These are phyloP conservation scores for Penicillium paradoxum DNA, from an alignment of 495 filamentous ascomycete species.

Conservation along the genomic window DNA sequence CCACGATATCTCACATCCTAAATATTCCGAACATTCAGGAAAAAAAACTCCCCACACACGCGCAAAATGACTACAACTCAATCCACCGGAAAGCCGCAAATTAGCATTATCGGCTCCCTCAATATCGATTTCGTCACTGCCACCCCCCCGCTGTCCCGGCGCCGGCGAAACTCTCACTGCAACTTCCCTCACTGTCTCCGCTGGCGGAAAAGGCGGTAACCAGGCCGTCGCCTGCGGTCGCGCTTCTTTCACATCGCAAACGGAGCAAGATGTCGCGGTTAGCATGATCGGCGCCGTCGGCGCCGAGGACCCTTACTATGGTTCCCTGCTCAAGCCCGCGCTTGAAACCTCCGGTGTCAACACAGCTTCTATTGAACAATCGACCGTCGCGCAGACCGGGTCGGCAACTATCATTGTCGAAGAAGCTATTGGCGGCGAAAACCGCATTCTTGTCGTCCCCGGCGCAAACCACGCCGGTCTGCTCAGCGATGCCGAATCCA, in stretches of 20 bases:
- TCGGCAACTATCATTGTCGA: constrained; percentile 28
- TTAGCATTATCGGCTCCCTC: constrained; percentile 24
- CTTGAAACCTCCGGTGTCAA: constrained; percentile 19
- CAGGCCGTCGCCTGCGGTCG: constrained; percentile 25
- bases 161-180: constrained; percentile 27
- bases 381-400: constrained; percentile 14
- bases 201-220: constrained; percentile 28
- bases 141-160: constrained; percentile 19
- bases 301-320: constrained; percentile 20
- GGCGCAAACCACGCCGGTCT: constrained; percentile 60
- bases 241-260: constrained; percentile 15
- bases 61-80: constrained; percentile 6
- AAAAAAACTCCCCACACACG: not conserved
- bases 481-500: constrained; percentile 11
- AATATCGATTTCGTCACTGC: constrained; percentile 29
- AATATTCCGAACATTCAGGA: not conserved
- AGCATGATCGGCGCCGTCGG: constrained; percentile 27
- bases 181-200: constrained; percentile 21
- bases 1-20: not conserved
- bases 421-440: constrained; percentile 49
- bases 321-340: constrained; percentile 15
- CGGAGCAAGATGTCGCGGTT: constrained; percentile 19
- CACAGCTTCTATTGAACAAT: constrained; percentile 17
- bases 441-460: constrained; percentile 69
- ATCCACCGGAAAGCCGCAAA: constrained; percentile 6